Percentiles rank a stretch among this genome's conserved stretches.
phyloP scores from a whole-genome alignment of 2,329 filamentous ascomycete genomes.

The Phyllosticta citriasiana region DNA sequence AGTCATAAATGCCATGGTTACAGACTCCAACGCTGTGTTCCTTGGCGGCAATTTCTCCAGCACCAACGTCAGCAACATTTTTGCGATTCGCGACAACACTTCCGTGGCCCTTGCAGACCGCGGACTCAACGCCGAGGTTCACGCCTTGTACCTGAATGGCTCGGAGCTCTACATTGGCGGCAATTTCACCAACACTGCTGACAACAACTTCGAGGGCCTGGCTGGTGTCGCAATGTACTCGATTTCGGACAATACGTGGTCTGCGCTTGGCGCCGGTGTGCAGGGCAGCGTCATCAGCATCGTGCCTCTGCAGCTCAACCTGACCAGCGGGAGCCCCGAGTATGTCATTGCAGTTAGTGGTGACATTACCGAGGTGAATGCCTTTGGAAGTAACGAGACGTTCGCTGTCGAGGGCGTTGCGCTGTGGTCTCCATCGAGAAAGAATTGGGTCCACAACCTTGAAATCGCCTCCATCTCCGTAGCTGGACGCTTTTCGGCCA shows the following conservation, averaged over 20 bases:
- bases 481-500: slow-evolving; percentile 61
- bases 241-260: slow-evolving; percentile 59
- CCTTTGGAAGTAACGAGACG: slow-evolving; percentile 53
- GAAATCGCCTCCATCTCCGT: slow-evolving; percentile 52
- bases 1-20: slow-evolving; percentile 58
- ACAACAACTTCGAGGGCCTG: slow-evolving; percentile 53
- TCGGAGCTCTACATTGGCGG: slow-evolving; percentile 70
- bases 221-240: slow-evolving; percentile 71
- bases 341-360: slow-evolving; percentile 72
- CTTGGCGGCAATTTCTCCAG: slow-evolving; percentile 76
- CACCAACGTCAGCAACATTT: slow-evolving; percentile 60
- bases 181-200: slow-evolving; percentile 65
- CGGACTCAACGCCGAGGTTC: slow-evolving; percentile 73
- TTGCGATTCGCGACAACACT: slow-evolving; percentile 57
- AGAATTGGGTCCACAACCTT: slow-evolving; percentile 82
- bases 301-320: slow-evolving; percentile 68
- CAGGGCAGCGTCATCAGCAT: slow-evolving; percentile 67
- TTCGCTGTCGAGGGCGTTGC: slow-evolving; percentile 66
- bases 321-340: slow-evolving; percentile 59
- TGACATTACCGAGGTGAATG: slow-evolving; percentile 62
- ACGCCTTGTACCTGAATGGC: slow-evolving; percentile 57
- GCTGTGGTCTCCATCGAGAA: slow-evolving; percentile 77
- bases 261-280: slow-evolving; percentile 72
- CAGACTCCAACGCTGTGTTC: slow-evolving; percentile 52
- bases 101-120: slow-evolving; percentile 53